Evolutionary conservation across 306 rosid genomes (phyloP).

Genomic region (Rubus parviflorus): DNA sequence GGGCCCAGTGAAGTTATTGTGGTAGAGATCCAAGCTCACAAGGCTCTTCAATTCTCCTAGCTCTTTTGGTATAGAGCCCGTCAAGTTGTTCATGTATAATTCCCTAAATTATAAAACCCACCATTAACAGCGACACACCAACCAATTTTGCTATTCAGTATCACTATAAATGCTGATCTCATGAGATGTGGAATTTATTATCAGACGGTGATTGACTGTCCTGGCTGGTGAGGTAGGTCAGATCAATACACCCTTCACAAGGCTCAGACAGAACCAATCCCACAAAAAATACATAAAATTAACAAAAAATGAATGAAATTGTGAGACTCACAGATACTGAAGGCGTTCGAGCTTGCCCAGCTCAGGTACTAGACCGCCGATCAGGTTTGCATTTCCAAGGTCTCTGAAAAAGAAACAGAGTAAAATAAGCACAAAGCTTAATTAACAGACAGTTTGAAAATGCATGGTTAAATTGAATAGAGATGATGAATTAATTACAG

Average conservation of each 20-base stretch:
- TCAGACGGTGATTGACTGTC: not conserved
- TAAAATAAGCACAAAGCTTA: not conserved
- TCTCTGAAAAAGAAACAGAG: slow-evolving; percentile 42
- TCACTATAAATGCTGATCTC: slow-evolving; percentile 5
- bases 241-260: not conserved
- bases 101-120: slow-evolving; percentile 42
- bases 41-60: slow-evolving; percentile 69
- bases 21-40: slow-evolving; percentile 78
- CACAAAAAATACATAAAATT: not conserved
- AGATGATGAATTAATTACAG: slow-evolving; percentile 41
- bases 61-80: slow-evolving; percentile 67
- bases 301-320: not conserved
- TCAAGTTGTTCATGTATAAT: slow-evolving; percentile 64
- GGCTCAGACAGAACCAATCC: not conserved
- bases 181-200: not conserved
- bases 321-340: slow-evolving; percentile 65
- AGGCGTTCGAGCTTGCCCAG: slow-evolving; percentile 70
- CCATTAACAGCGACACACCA: not conserved
- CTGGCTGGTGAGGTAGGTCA: slow-evolving; percentile 18
- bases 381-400: slow-evolving; percentile 80
- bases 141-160: slow-evolving; percentile 18
- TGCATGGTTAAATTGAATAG: not conserved
- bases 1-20: slow-evolving; percentile 62
- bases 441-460: not conserved
- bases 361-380: slow-evolving; percentile 70